Evolutionary conservation across 768 basidiomycete species (phyloP).

Genomic region (Aureoboletus auriporus): DNA sequence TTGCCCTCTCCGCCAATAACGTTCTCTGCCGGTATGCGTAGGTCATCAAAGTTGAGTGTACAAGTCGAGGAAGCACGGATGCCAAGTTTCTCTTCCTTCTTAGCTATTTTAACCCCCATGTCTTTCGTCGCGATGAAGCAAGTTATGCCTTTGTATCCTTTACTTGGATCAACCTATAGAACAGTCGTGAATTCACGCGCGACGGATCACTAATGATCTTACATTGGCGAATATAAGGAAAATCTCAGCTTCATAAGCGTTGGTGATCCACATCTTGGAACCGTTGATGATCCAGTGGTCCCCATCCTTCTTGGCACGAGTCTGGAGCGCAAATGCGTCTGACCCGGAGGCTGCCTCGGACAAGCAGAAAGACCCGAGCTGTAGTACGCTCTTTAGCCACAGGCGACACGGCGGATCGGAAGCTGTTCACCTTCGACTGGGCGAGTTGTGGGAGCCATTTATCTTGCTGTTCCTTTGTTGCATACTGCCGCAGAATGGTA

Average conservation of each 20-base stretch:
- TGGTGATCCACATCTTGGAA: slow-evolving; percentile 99
- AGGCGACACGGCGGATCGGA: neutral
- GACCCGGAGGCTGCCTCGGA: slow-evolving; percentile 93
- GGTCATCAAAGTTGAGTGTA: slow-evolving; percentile 89
- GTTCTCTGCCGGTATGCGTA: slow-evolving; percentile 81
- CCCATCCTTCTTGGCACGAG: slow-evolving; percentile 85
- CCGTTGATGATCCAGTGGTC: slow-evolving; percentile 87
- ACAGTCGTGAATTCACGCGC: neutral
- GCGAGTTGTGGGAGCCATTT: slow-evolving; percentile 86
- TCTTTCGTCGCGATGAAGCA: slow-evolving; percentile 96
- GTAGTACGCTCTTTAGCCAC: slow-evolving; percentile 3
- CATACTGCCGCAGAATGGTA: slow-evolving; percentile 87
- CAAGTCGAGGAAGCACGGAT: slow-evolving; percentile 97
- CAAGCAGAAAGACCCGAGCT: slow-evolving; percentile 96
- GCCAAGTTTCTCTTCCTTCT: slow-evolving; percentile 98
- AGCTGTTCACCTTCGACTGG: slow-evolving; percentile 57
- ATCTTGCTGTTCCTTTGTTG: slow-evolving; percentile 76
- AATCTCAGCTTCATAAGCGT: slow-evolving; percentile 87
- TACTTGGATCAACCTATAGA: slow-evolving; percentile 70
- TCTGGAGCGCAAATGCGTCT: slow-evolving; percentile 95
- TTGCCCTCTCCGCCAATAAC: slow-evolving; percentile 88
- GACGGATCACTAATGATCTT: slow-evolving; percentile 17
- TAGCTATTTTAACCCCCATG: slow-evolving; percentile 95
- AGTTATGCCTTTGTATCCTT: slow-evolving; percentile 99
- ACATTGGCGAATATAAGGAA: slow-evolving; percentile 96